phyloP scores from a whole-genome alignment of 2,329 filamentous ascomycete species.

The Fonsecaea erecta region DNA sequence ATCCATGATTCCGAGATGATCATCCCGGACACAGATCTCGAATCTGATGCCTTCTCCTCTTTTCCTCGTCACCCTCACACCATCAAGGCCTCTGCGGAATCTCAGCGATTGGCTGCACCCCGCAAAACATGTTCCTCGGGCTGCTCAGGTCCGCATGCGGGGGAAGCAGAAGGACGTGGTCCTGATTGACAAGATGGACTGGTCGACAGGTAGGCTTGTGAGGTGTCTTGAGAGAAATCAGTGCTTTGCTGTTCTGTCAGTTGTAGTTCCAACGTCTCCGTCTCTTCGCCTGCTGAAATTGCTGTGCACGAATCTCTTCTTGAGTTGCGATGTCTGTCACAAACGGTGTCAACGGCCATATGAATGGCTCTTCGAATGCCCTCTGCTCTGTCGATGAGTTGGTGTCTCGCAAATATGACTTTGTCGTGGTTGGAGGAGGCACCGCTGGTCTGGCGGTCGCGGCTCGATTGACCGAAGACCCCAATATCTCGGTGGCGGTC shows the following conservation, averaged over 20 bases:
- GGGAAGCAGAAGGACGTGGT: neutral
- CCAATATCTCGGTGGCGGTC: constrained; percentile 48
- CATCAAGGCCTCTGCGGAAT: neutral
- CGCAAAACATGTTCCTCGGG: constrained; percentile 13
- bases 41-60: constrained; percentile 9
- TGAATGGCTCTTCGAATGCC: constrained; percentile 24
- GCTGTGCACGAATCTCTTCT: neutral
- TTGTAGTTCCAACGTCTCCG: no score
- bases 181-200: neutral
- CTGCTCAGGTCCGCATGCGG: constrained; percentile 14
- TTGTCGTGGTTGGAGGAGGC: constrained; percentile 43
- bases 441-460: constrained; percentile 43
- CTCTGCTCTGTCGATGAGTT: constrained; percentile 33
- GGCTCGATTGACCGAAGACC: constrained; percentile 41
- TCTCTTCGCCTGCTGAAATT: neutral
- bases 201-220: neutral
- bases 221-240: neutral
- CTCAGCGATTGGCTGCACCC: constrained; percentile 16
- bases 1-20: constrained; percentile 9
- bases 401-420: constrained; percentile 38
- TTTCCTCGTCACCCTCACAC: neutral
- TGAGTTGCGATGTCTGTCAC: constrained; percentile 19
- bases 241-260: neutral
- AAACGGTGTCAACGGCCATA: constrained; percentile 24
- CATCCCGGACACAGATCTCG: neutral